Evolutionary conservation across 805 yeast genomes (phyloP).

Genomic region (Yamadazyma kitorensis): DNA sequence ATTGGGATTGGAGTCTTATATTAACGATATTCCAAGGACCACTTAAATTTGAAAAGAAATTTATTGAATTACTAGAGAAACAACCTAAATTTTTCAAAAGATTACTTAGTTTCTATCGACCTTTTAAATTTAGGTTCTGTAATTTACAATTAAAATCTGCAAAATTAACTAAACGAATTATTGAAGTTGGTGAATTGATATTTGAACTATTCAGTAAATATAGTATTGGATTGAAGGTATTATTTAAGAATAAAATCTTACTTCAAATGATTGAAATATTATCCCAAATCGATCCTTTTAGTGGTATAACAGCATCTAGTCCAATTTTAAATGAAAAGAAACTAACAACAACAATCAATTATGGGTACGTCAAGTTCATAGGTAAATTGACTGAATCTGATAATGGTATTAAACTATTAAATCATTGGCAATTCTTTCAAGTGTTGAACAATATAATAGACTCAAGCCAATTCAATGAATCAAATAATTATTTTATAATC

Average conservation of each 20-base stretch:
- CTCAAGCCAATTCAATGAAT: slow-evolving; percentile 28
- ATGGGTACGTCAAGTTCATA: slow-evolving; percentile 75
- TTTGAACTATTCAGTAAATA: slow-evolving; percentile 61
- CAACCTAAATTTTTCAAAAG: slow-evolving; percentile 86
- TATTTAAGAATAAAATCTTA: slow-evolving; percentile 70
- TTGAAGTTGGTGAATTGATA: slow-evolving; percentile 73
- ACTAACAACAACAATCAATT: slow-evolving; percentile 60
- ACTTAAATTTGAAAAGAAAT: slow-evolving; percentile 60
- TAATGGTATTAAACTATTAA: slow-evolving; percentile 66
- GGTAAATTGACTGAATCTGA: slow-evolving; percentile 64
- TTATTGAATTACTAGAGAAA: slow-evolving; percentile 70
- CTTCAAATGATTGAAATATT: slow-evolving; percentile 89
- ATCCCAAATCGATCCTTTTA: slow-evolving; percentile 77
- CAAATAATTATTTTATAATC: slow-evolving; percentile 51
- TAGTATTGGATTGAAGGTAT: slow-evolving; percentile 63
- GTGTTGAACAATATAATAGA: slow-evolving; percentile 70
- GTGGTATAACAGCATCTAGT: slow-evolving; percentile 69
- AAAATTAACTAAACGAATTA: slow-evolving; percentile 49
- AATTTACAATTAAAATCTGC: slow-evolving; percentile 33
- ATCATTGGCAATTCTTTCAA: slow-evolving; percentile 82
- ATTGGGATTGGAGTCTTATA: slow-evolving; percentile 86
- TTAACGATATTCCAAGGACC: slow-evolving; percentile 81
- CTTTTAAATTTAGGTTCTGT: slow-evolving; percentile 79
- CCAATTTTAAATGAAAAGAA: slow-evolving; percentile 67
- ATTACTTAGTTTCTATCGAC: slow-evolving; percentile 81